Evolutionary conservation across 73 alveolate species (phyloP).

Genomic region (Blepharisma japonicum): DNA sequence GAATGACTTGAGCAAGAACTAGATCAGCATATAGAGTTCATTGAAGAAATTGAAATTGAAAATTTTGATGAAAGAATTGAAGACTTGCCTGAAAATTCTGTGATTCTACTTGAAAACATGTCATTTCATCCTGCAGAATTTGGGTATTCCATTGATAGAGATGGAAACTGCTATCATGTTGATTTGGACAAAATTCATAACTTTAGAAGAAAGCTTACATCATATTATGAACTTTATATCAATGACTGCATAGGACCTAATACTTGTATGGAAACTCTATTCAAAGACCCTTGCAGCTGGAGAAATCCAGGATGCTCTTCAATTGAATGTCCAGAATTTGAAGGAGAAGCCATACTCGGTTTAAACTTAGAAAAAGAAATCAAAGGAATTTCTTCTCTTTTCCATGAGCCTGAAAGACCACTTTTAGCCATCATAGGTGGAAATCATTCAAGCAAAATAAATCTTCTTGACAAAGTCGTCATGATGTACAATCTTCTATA

Average conservation of each 20-base stretch:
- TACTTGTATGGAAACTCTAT: background rate
- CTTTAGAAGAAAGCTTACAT: background rate
- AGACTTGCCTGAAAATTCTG: slow-evolving; percentile 52
- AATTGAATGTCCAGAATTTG: slow-evolving; percentile 3
- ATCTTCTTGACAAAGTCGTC: slow-evolving; percentile 7
- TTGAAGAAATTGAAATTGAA: slow-evolving; percentile 44
- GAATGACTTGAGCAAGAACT: slow-evolving; percentile 39
- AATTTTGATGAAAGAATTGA: slow-evolving; percentile 54
- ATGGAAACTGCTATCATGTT: background rate
- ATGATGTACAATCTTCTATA: slow-evolving; percentile 13
- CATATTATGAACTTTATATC: slow-evolving; percentile 22
- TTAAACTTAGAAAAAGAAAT: slow-evolving; percentile 23
- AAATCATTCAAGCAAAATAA: slow-evolving; percentile 20
- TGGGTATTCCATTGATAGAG: slow-evolving; percentile 44
- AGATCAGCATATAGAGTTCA: slow-evolving; percentile 52
- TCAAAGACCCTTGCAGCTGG: background rate
- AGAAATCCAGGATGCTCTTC: slow-evolving; percentile 32
- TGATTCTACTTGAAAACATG: slow-evolving; percentile 54
- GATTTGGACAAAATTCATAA: background rate
- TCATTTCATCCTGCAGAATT: slow-evolving; percentile 60
- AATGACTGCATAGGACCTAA: slow-evolving; percentile 2
- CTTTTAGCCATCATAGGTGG: slow-evolving; percentile 26
- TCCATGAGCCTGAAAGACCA: slow-evolving; percentile 26
- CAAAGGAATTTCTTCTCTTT: background rate
- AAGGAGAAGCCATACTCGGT: slow-evolving; percentile 11